These are phyloP conservation scores for Verruconis gallopava DNA, from an alignment of 2,329 filamentous ascomycete genomes.

Conservation along the genomic window DNA sequence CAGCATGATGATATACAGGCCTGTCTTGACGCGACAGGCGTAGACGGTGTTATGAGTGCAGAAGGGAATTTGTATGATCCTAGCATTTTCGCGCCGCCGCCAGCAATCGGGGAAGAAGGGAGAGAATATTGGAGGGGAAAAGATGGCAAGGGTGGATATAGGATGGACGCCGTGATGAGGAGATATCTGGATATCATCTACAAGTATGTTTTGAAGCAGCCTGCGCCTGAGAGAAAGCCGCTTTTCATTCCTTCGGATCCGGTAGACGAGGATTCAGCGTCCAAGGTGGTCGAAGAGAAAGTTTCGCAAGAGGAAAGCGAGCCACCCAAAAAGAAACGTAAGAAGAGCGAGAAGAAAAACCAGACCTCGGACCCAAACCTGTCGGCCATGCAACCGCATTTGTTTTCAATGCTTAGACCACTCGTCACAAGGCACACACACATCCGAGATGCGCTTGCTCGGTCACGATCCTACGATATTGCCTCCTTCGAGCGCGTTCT, in stretches of 20 bases:
- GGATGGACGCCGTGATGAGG: conserved; percentile 75
- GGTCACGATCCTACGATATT: conserved; percentile 56
- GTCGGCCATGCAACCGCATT: conserved; percentile 72
- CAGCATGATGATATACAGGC: conserved; percentile 62
- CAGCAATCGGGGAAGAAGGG: conserved; percentile 49
- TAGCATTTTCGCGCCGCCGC: conserved; percentile 63
- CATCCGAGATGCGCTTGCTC: conserved; percentile 72
- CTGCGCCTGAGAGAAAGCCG: conserved; percentile 54
- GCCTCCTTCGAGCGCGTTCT: conserved; percentile 65
- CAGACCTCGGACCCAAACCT: conserved; percentile 49
- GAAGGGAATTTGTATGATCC: conserved; percentile 93
- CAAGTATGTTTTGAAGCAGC: conserved; percentile 53
- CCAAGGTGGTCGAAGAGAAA: neutral
- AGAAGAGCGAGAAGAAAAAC: conserved; percentile 36
- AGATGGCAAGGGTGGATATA: conserved; percentile 70
- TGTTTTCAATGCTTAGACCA: conserved; percentile 81
- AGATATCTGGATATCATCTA: conserved; percentile 88
- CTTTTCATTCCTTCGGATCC: conserved; percentile 55
- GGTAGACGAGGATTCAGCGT: conserved; percentile 21
- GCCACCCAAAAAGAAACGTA: conserved; percentile 15
- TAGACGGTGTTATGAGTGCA: conserved; percentile 88
- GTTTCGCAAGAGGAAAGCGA: conserved; percentile 20
- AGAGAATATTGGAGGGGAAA: conserved; percentile 77
- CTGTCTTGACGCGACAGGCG: conserved; percentile 73
- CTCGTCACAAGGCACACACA: conserved; percentile 70